Percentiles rank a stretch among this genome's conserved stretches.
These are phyloP conservation scores for Forsythia suspensa DNA, from an alignment of 257 asterid genomes.

Conservation along the genomic window DNA sequence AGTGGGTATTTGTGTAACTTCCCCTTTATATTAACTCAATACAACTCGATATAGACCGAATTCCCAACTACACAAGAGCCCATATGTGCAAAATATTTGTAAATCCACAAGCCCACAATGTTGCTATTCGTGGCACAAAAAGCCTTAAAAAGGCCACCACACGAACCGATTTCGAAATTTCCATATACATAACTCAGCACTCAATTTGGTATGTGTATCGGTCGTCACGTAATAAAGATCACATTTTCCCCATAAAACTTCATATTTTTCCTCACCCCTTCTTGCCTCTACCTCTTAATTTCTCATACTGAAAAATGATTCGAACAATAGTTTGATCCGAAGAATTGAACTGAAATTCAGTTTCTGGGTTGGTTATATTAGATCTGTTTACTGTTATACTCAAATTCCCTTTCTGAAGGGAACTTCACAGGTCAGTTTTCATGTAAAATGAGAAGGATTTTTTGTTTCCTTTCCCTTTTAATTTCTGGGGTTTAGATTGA, in stretches of 20 bases:
- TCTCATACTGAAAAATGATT: constrained; percentile 3
- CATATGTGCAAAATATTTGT: too few relatives aligned
- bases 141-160: too few relatives aligned
- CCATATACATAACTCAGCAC: too few relatives aligned
- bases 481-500: constrained; percentile 27
- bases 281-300: constrained; percentile 10
- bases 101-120: too few relatives aligned
- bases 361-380: constrained; percentile 28
- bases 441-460: background rate
- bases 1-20: too few relatives aligned
- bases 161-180: too few relatives aligned
- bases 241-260: constrained; percentile 24
- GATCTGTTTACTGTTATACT: constrained; percentile 30
- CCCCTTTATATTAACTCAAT: too few relatives aligned
- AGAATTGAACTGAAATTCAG: constrained; percentile 19
- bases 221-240: constrained; percentile 24
- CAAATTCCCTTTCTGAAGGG: constrained; percentile 31
- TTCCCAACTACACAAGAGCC: too few relatives aligned
- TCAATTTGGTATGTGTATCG: too few relatives aligned
- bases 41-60: too few relatives aligned
- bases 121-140: too few relatives aligned
- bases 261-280: constrained; percentile 19
- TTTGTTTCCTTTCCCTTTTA: background rate
- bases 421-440: constrained; percentile 28
- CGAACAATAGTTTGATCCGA: background rate